phyloP scores from a whole-genome alignment of 2,329 filamentous ascomycete genomes.

The Gaeumannomyces tritici region DNA sequence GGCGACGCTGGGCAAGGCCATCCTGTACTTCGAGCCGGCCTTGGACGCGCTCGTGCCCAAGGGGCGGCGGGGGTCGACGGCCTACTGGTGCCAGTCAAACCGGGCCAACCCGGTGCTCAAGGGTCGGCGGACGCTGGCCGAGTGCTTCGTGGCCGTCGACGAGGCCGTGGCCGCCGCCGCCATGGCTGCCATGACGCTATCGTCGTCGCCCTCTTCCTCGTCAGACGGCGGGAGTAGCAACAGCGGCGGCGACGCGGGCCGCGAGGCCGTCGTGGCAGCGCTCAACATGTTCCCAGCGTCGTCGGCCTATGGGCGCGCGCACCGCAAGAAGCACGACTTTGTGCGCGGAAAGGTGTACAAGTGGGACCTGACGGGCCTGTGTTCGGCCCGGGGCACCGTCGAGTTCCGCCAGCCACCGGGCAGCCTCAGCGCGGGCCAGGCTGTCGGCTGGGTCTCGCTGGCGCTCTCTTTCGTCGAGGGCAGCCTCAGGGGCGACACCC shows the following conservation, averaged over 20 bases:
- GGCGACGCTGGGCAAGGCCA: conserved; percentile 19
- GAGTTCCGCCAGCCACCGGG: conserved; percentile 28
- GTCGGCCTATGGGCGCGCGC: conserved; percentile 19
- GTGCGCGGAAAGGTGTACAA: conserved; percentile 29
- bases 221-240: neutral
- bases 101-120: conserved; percentile 16
- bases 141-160: conserved; percentile 17
- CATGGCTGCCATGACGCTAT: conserved; percentile 3
- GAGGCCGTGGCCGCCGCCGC: conserved; percentile 2
- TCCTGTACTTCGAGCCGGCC: conserved; percentile 23
- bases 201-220: neutral
- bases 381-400: conserved; percentile 17
- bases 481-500: conserved; percentile 9
- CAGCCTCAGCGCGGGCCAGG: conserved; percentile 19
- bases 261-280: conserved; percentile 14
- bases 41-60: conserved; percentile 21
- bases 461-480: conserved; percentile 20
- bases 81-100: conserved; percentile 27
- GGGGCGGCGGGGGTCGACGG: conserved; percentile 11
- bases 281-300: conserved; percentile 22
- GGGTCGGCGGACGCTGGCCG: conserved; percentile 6
- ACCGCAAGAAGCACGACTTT: conserved; percentile 21
- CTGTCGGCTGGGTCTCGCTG: conserved; percentile 20
- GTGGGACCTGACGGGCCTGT: conserved; percentile 25
- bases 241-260: neutral